Conservation (phyloP, 2,329 filamentous ascomycete species). For the Phialophora tarda region DNA sequence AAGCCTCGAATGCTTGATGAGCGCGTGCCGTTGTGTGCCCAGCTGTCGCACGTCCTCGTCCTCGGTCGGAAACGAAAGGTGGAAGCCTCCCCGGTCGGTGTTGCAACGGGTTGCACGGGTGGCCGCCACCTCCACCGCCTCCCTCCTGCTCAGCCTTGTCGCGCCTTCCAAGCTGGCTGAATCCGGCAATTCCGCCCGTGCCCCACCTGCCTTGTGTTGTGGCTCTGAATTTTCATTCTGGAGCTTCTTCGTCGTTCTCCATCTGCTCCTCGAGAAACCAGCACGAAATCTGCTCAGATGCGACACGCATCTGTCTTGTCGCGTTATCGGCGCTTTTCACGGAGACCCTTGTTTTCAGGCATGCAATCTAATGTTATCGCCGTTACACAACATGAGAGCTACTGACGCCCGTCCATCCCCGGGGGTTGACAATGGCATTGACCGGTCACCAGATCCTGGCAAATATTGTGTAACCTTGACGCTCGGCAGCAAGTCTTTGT, state of each 20-base stretch:
- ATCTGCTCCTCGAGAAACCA: background rate
- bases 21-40: background rate
- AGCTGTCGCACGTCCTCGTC: background rate
- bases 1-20: background rate
- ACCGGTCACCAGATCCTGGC: slow-evolving; percentile 8
- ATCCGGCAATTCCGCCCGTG: slow-evolving; percentile 34
- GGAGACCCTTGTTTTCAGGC: slow-evolving; percentile 19
- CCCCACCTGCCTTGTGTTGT: slow-evolving; percentile 25
- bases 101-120: background rate
- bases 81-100: background rate
- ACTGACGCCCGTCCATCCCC: slow-evolving; percentile 25
- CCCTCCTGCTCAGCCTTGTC: background rate
- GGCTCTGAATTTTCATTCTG: slow-evolving; percentile 4
- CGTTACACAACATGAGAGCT: slow-evolving; percentile 30
- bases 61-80: background rate
- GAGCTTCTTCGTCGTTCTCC: slow-evolving; percentile 3
- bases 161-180: slow-evolving; percentile 8
- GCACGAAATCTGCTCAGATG: background rate
- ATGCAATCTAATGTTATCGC: slow-evolving; percentile 14
- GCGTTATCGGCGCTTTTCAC: slow-evolving; percentile 4
- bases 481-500: slow-evolving; percentile 9
- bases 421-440: slow-evolving; percentile 29
- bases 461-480: slow-evolving; percentile 19
- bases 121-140: background rate
- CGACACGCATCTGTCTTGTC: background rate